Percentiles rank a stretch among this genome's conserved stretches.
Evolutionary conservation across 2,329 filamentous ascomycete genomes (phyloP).

Genomic region (Botrytis paeoniae): DNA sequence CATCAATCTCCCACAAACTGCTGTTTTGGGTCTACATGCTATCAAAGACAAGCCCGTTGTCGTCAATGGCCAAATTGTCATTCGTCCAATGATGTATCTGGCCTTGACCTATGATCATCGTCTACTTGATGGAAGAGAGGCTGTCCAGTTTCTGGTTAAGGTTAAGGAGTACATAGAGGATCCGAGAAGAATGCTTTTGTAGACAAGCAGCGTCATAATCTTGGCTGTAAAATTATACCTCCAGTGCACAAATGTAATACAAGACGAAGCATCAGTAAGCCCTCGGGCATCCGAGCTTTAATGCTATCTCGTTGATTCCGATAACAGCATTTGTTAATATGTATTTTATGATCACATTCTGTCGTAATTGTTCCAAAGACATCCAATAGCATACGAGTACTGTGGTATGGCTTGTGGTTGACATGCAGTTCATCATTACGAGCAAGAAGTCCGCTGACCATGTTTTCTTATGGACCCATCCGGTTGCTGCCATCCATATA

Average conservation of each 20-base stretch:
- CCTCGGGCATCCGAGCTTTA: background rate
- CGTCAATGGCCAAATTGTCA: conserved; percentile 90
- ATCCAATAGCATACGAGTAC: background rate
- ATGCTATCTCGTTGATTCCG: background rate
- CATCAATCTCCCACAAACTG: conserved; percentile 93
- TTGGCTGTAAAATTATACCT: conserved; percentile 16
- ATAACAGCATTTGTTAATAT: background rate
- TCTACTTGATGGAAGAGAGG: conserved; percentile 90
- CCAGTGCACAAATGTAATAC: conserved; percentile 16
- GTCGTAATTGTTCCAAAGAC: background rate
- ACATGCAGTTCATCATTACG: background rate
- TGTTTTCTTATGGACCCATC: background rate
- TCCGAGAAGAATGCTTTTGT: conserved; percentile 82
- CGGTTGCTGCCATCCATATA: background rate
- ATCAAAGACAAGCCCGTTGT: conserved; percentile 93
- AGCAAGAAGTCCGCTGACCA: background rate
- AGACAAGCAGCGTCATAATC: conserved; percentile 19
- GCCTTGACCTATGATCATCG: conserved; percentile 97
- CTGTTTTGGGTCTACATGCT: conserved; percentile 88
- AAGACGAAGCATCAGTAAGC: conserved; percentile 5
- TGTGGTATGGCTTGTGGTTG: background rate
- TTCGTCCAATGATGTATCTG: conserved; percentile 99
- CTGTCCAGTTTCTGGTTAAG: conserved; percentile 94
- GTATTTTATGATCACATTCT: background rate
- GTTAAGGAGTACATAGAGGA: conserved; percentile 98